phyloP scores from a whole-genome alignment of 345 rosid genomes.

The Stellera chamaejasme region DNA sequence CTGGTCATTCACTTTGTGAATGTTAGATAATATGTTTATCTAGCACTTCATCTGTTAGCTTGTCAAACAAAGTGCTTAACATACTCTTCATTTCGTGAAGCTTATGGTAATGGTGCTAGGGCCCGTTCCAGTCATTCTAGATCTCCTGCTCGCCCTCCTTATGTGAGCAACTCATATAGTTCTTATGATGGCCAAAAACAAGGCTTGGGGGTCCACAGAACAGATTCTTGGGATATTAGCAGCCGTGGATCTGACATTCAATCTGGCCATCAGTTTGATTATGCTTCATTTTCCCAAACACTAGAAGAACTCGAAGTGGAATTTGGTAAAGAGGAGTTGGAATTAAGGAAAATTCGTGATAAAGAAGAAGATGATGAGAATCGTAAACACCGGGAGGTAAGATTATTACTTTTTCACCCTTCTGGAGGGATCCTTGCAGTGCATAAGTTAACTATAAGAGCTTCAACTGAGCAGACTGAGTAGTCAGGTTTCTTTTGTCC shows the following conservation, averaged over 20 bases:
- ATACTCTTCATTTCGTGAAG: conserved; percentile 86
- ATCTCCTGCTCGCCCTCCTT: conserved; percentile 67
- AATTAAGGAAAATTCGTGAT: conserved; percentile 65
- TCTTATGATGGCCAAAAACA: conserved; percentile 63
- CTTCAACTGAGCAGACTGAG: too few relatives aligned
- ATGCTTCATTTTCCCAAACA: conserved; percentile 51
- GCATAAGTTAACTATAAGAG: too few relatives aligned
- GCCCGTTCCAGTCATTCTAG: conserved; percentile 79
- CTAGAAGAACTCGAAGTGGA: conserved; percentile 81
- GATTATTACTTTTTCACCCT: conserved; percentile 9
- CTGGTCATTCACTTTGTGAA: conserved; percentile 44
- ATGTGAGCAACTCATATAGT: conserved; percentile 61
- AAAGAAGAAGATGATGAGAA: conserved; percentile 97
- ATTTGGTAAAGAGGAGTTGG: conserved; percentile 64
- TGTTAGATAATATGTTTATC: conserved; percentile 32
- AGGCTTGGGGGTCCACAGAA: conserved; percentile 52
- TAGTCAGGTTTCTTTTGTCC: too few relatives aligned
- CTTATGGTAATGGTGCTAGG: conserved; percentile 97
- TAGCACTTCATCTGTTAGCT: conserved; percentile 50
- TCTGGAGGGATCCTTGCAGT: not conserved
- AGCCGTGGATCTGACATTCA: conserved; percentile 59
- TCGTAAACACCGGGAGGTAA: conserved; percentile 93
- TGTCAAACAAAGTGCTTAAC: conserved; percentile 68
- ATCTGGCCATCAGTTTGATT: conserved; percentile 58
- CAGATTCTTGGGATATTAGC: conserved; percentile 69